Base-by-base conservation (phyloP, 805 yeast genomes). In the Pichia californica region DNA sequence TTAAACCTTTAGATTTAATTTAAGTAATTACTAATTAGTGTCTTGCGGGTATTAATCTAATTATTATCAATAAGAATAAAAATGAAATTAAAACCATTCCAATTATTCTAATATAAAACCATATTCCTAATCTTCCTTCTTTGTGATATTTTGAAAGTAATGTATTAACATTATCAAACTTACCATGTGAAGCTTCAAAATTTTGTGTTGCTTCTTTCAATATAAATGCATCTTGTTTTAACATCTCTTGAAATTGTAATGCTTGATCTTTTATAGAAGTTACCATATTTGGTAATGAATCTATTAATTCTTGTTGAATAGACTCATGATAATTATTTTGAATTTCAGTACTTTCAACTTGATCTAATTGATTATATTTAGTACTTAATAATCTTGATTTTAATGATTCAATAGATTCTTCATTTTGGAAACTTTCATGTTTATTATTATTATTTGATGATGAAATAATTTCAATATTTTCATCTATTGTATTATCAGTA, bases 41-140 rank as follows among this genome's bases (percentile, higher is more conserved):
- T 6, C 64, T 71, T 7, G 61, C 64, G 5, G 65, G 65, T 7
- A 61, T 54, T 31, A 62, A 37, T 36, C 65, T 51, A 15, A 62
- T 57, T 16, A 62, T 44, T 8, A 59, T 45, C 18, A 61, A 28
- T 18, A 60, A 47, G 29, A 61, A 49, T 14, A 55, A 20, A 45
- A 61, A 62, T 1, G 58, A 42, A 2, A 57, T 31, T 11, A 59
- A 41, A 6, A 60, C 52, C n/a, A 41, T 43, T 3, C 44, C 46
- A 31, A 52, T 44, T 9, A 63, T 49, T 27, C 64, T 34, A 16
- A 63, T 49, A 43, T 63, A 63, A 46, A 63, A 62, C 62, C 62
- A 60, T 19, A 57, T 36, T 9, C 66, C 56, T 19, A 63, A 45
- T 34, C 54, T 62, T 1, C 66, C 66, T 30, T 56, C 62, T 27